A percentile compares a stretch with the other conserved stretches of the same genome.
Conservation (phyloP, 768 basidiomycete genomes). For the Gymnopilus junonius region DNA sequence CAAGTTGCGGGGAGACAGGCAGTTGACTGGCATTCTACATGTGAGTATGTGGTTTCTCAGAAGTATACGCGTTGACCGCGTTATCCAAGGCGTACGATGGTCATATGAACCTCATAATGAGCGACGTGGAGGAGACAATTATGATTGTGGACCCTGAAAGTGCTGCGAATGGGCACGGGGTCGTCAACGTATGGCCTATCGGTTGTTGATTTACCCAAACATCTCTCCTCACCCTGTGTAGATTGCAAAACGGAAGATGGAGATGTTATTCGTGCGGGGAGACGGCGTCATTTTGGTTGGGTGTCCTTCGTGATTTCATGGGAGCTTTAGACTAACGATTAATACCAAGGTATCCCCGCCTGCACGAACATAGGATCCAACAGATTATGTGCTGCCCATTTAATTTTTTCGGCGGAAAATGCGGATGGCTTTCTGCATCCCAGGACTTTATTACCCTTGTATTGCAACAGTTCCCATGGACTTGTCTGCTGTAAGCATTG, state of each 20-base stretch:
- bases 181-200: conserved; percentile 60
- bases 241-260: conserved; percentile 93
- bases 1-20: conserved; percentile 93
- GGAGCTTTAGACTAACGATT: conserved; percentile 7
- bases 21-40: conserved; percentile 90
- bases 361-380: conserved; percentile 59
- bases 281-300: conserved; percentile 95
- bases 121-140: conserved; percentile 97
- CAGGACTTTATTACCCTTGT: background rate
- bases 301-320: conserved; percentile 19
- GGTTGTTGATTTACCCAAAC: background rate
- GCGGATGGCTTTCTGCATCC: background rate
- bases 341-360: conserved; percentile 74
- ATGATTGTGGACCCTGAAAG: conserved; percentile 93
- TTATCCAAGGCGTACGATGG: conserved; percentile 93
- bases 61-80: conserved; percentile 13
- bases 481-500: background rate
- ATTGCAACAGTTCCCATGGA: conserved; percentile 2
- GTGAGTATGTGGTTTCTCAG: conserved; percentile 49
- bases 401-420: conserved; percentile 29
- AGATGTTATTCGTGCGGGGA: conserved; percentile 97
- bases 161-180: conserved; percentile 55
- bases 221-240: conserved; percentile 31
- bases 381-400: background rate
- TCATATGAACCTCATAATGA: conserved; percentile 99